phyloP scores from a whole-genome alignment of 768 basidiomycete species.

The Calvatia gigantea region DNA sequence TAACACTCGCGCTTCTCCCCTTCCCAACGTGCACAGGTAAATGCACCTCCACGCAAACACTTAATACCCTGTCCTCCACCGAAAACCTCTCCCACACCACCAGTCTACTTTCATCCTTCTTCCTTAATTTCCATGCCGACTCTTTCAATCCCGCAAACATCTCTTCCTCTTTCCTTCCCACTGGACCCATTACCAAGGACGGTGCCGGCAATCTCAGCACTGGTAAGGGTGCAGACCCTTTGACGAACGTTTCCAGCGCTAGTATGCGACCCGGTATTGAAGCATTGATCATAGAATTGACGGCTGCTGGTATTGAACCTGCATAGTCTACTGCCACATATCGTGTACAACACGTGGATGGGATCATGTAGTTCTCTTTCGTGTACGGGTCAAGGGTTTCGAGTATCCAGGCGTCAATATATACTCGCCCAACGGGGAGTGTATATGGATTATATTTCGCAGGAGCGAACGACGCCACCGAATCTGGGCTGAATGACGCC shows the following conservation, averaged over 20 bases:
- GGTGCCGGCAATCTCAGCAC: conserved; percentile 65
- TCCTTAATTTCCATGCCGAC: conserved; percentile 58
- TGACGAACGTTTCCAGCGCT: conserved; percentile 71
- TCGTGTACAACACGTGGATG: conserved; percentile 85
- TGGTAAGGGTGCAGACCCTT: conserved; percentile 54
- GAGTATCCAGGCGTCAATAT: conserved; percentile 92
- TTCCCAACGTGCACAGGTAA: conserved; percentile 18
- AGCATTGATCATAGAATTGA: conserved; percentile 84
- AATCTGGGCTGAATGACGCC: conserved; percentile 75
- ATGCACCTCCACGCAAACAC: conserved; percentile 45
- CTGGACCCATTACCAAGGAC: conserved; percentile 53
- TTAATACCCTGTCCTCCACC: conserved; percentile 48
- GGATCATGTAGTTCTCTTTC: conserved; percentile 90
- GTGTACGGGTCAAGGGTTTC: conserved; percentile 97
- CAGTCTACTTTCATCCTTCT: conserved; percentile 54
- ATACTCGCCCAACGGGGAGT: conserved; percentile 76
- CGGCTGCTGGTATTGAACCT: conserved; percentile 78
- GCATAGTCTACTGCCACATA: conserved; percentile 84
- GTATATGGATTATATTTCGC: conserved; percentile 72
- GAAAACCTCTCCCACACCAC: conserved; percentile 55
- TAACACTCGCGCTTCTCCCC: conserved; percentile 16
- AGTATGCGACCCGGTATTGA: conserved; percentile 70
- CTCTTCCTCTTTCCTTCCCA: conserved; percentile 41
- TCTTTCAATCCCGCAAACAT: conserved; percentile 26
- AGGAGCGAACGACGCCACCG: conserved; percentile 50